Conservation (phyloP, 2,329 filamentous ascomycete genomes). For the Ophiosphaerella narmari region DNA sequence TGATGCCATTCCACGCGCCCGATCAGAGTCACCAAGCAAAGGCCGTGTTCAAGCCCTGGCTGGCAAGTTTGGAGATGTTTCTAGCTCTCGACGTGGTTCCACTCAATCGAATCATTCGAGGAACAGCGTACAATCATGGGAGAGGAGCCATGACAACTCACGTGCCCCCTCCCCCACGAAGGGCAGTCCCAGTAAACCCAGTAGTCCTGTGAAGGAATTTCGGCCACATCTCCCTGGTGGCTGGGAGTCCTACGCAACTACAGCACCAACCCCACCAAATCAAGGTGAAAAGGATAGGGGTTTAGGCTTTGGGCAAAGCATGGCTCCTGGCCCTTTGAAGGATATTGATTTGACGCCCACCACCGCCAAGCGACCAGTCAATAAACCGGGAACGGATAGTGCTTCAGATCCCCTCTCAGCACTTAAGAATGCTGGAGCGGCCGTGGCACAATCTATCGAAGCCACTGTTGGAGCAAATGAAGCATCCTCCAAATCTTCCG, state of each 20-base stretch:
- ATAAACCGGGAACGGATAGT: conserved; percentile 20
- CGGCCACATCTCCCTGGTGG: conserved; percentile 58
- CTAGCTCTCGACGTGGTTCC: conserved; percentile 53
- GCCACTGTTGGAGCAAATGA: conserved; percentile 41
- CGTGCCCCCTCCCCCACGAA: conserved; percentile 40
- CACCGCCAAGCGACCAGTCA: conserved; percentile 40
- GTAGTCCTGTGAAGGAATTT: conserved; percentile 47
- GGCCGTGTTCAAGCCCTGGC: conserved; percentile 58
- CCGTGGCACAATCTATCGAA: conserved; percentile 54
- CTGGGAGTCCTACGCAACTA: conserved; percentile 57
- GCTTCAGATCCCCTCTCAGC: conserved; percentile 47
- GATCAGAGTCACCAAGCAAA: conserved; percentile 54
- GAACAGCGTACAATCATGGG: conserved; percentile 48
- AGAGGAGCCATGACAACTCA: conserved; percentile 45
- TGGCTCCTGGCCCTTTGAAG: conserved; percentile 21
- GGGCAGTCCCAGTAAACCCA: conserved; percentile 39
- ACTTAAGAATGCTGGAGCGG: conserved; percentile 53
- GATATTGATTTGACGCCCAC: conserved; percentile 43
- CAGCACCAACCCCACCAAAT: conserved; percentile 40
- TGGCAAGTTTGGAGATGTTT: conserved; percentile 54
- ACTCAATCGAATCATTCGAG: conserved; percentile 50
- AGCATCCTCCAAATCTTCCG: conserved; percentile 17
- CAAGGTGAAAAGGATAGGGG: conserved; percentile 35
- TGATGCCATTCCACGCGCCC: conserved; percentile 36
- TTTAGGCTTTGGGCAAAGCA: conserved; percentile 14